Evolutionary conservation across 1,284 basidiomycete species (phyloP), one percentile per base, ranked within the genome.

Genomic region (Melampsora americana): DNA sequence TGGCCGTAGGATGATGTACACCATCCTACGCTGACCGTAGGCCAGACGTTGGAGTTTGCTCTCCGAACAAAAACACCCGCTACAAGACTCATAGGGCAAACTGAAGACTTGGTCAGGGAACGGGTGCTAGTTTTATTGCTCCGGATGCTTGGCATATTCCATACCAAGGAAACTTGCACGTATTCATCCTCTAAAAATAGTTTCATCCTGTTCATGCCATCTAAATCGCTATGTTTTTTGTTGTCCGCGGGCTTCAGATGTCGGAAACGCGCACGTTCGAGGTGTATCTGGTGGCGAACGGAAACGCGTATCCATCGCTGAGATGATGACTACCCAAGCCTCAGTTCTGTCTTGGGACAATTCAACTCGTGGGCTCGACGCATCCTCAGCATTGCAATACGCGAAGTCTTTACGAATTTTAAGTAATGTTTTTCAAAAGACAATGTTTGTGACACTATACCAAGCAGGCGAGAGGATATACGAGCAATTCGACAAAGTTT

Each of bases 341-440:
- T 81, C 80, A 69, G 84, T 92, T 12, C 39, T 70, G 73, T 64
- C 77, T 69, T 81, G 81, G 74, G 82, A 83, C 75, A 81, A 80
- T 79, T 89, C 90, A 0, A 92, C 91, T 1, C 87, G 91, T 62
- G 92, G 93, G 77, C 86, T 95, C 59, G 87, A 88, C 80, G 86
- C 87, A 16, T 85, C 85, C 30, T 88, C 86, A 11, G 87, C 87
- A 16, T 80, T 87, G 78, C 86, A 88, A 80, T 87, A 86, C 79
- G 86, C 86, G 80, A 87, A 86, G 81, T 84, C 84, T 18, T 83
- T 88, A 44, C 84, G 87, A 66, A 83, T 87, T 69, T 80, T 87
- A 23, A 87, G 87, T 79, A 86, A 87, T 79, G 83, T 87, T 73
- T 80, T 83, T 72, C 82, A 83, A 69, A 88, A 89, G 80, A 89